Percentiles rank a stretch among this genome's conserved stretches.
phyloP scores from a whole-genome alignment of 495 filamentous ascomycete genomes.

The Rostrohypoxylon terebratum region DNA sequence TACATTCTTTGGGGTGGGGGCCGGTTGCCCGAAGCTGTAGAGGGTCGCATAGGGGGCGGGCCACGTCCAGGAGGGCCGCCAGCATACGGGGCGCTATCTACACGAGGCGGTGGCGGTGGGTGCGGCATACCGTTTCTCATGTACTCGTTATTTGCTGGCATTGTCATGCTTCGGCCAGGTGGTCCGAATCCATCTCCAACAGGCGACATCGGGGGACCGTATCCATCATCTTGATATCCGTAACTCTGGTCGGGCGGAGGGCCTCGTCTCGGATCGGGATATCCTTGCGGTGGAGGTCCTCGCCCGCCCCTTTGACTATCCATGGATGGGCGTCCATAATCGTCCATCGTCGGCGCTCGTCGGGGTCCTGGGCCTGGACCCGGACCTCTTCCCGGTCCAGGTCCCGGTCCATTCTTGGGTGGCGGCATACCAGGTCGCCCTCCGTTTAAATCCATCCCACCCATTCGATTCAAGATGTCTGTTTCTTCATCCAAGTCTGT shows the following conservation, averaged over 20 bases:
- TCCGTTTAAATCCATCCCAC: constrained; percentile 67
- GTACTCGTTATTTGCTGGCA: constrained; percentile 60
- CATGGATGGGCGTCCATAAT: constrained; percentile 51
- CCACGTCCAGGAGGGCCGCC: constrained; percentile 57
- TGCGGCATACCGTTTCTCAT: constrained; percentile 52
- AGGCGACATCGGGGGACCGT: constrained; percentile 49
- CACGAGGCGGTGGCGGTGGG: constrained; percentile 47
- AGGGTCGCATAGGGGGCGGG: constrained; percentile 59
- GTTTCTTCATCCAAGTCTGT: constrained; percentile 59
- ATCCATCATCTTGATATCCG: constrained; percentile 53
- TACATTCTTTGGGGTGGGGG: constrained; percentile 60
- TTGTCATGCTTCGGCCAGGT: constrained; percentile 64
- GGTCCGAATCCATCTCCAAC: constrained; percentile 53
- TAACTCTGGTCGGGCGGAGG: constrained; percentile 54
- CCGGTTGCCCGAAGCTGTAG: constrained; percentile 63
- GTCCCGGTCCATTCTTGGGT: constrained; percentile 25
- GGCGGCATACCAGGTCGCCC: constrained; percentile 45
- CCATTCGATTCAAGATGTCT: constrained; percentile 67
- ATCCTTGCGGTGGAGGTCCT: constrained; percentile 54
- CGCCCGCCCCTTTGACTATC: constrained; percentile 53
- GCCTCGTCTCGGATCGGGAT: constrained; percentile 56
- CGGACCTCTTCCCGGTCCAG: constrained; percentile 52
- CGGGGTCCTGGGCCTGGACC: constrained; percentile 47
- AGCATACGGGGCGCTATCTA: constrained; percentile 58
- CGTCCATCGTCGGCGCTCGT: constrained; percentile 51